These are phyloP conservation scores for Leishmania guyanensis DNA, from an alignment of 208 protist genomes.

Conservation along the genomic window DNA sequence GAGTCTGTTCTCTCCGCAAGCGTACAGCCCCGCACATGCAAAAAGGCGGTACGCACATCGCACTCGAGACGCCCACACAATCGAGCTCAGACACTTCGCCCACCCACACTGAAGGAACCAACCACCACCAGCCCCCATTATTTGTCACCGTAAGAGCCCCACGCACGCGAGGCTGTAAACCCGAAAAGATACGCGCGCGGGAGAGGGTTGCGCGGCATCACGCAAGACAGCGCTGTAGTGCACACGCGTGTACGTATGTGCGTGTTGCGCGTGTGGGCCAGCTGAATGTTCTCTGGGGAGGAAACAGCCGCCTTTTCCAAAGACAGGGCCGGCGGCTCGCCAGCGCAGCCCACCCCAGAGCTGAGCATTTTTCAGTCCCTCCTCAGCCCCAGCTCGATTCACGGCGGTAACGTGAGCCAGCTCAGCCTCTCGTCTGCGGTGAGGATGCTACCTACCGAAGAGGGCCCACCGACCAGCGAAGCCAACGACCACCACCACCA, in stretches of 20 bases:
- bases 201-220: no score
- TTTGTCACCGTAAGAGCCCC: no score
- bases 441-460: neutral
- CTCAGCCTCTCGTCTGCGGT: neutral
- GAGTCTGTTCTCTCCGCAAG: no score
- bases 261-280: neutral
- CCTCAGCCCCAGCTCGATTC: neutral
- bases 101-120: no score
- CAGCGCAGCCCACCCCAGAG: neutral
- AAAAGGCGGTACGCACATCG: no score
- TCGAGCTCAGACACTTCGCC: no score
- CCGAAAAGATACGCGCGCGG: no score
- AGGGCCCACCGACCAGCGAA: neutral
- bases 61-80: no score
- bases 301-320: neutral
- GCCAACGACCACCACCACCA: neutral
- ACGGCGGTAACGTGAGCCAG: neutral
- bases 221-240: no score
- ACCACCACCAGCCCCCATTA: no score
- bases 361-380: neutral
- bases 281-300: neutral
- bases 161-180: no score
- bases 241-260: neutral
- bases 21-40: no score
- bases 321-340: neutral